These are phyloP conservation scores for Pseudogymnoascus sp. DNA, from an alignment of 2,329 filamentous ascomycete genomes.

Conservation along the genomic window DNA sequence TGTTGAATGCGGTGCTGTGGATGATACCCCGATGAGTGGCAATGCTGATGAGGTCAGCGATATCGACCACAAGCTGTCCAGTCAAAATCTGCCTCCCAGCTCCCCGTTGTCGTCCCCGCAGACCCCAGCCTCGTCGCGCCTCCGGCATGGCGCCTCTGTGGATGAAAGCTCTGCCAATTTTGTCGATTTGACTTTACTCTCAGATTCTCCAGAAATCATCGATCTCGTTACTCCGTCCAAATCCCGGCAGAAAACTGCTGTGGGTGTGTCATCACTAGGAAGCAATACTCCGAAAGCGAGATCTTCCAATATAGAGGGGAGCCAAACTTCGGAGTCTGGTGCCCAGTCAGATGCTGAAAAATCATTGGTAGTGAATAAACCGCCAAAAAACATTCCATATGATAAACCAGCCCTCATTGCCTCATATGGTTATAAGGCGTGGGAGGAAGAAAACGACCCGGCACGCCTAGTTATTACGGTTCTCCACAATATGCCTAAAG, in stretches of 20 bases:
- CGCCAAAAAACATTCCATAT: conserved; percentile 17
- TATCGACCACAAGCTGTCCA: background rate
- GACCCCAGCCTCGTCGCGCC: background rate
- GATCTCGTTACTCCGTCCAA: conserved; percentile 16
- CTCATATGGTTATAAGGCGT: conserved; percentile 16
- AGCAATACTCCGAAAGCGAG: conserved; percentile 10
- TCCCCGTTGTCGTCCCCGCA: background rate
- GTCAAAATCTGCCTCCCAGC: background rate
- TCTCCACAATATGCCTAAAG: conserved; percentile 27
- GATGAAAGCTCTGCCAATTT: background rate
- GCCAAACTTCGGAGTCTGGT: conserved; percentile 17
- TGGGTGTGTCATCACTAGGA: background rate
- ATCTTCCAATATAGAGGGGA: conserved; percentile 14
- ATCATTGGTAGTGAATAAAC: conserved; percentile 11
- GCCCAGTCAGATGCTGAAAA: background rate
- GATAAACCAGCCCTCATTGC: conserved; percentile 21
- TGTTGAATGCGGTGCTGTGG: background rate
- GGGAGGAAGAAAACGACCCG: conserved; percentile 19
- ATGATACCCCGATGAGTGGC: background rate
- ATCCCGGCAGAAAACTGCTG: background rate
- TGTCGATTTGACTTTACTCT: conserved; percentile 20
- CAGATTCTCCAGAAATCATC: conserved; percentile 15
- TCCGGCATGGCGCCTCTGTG: background rate
- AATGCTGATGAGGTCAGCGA: background rate
- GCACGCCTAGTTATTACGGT: conserved; percentile 38